These are phyloP conservation scores for Pythium aristosporum DNA, from an alignment of 352 stramenopile genomes.

Conservation along the genomic window DNA sequence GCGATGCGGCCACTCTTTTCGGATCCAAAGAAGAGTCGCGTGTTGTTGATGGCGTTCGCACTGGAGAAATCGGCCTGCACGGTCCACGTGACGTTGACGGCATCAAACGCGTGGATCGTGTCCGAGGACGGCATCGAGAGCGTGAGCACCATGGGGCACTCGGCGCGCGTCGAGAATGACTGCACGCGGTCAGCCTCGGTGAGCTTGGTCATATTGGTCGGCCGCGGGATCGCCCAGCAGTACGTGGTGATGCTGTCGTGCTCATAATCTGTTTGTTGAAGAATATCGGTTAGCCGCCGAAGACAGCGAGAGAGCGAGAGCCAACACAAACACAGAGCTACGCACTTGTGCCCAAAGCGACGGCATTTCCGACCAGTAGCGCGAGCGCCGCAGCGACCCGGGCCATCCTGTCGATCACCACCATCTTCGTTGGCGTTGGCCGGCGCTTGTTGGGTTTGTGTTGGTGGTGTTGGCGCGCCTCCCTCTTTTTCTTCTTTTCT, in stretches of 20 bases:
- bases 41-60: constrained; percentile 26
- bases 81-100: constrained; percentile 28
- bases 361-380: constrained; percentile 1
- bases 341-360: constrained; percentile 18
- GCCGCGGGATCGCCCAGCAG: constrained; percentile 30
- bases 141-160: constrained; percentile 28
- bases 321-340: background rate
- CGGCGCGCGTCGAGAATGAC: constrained; percentile 3
- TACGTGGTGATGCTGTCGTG: constrained; percentile 32
- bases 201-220: constrained; percentile 26
- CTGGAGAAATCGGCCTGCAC: constrained; percentile 23
- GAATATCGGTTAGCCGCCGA: background rate
- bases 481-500: background rate
- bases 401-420: background rate
- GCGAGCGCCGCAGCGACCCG: background rate
- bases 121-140: constrained; percentile 10
- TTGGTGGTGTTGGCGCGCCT: background rate
- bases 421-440: background rate
- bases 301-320: background rate
- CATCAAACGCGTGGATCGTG: constrained; percentile 23
- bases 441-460: too few species aligned
- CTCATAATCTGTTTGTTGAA: constrained; percentile 22
- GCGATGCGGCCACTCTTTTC: constrained; percentile 19
- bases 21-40: constrained; percentile 22
- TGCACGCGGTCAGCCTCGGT: constrained; percentile 22